Evolutionary conservation across 1,139 yeast genomes (phyloP), one percentile per base, ranked within the genome.

Genomic region (Kurtzmaniella quercitrusa): DNA sequence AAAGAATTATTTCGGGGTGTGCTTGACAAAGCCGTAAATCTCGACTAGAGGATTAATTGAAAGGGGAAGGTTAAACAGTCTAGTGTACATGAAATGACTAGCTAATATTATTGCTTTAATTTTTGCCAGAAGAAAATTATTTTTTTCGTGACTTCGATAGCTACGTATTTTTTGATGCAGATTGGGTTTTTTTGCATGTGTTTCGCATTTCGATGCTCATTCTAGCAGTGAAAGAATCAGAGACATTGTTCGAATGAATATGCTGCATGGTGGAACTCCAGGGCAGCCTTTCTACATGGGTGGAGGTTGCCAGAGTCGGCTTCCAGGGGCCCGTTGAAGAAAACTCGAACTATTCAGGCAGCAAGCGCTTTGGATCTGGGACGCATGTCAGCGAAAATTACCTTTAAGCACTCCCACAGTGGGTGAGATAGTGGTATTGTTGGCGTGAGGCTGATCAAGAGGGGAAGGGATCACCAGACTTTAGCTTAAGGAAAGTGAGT

Each of bases 11-110:
- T 14, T 31, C 36, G 36, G 36, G 36, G 18, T 14, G 11, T 12
- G 17, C 36, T 14, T 18, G 18, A 31, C 36, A 31, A 31, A 31
- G 36, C 36, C 36, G 36, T 31, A 31, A 31, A 31, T 31, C 36
- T 31, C 36, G 36, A 31, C 18, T 16, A 31, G 11, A 4, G 36
- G 14, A 10, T 27, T 7, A 6, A 27, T 27, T 27, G 31, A 27
- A 27, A 27, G 31, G 31, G 31, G 31, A 27, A 27, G 31, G 31
- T 27, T 11, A 27, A 27, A 27, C 31, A 27, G 6, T 27, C 31
- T n/a, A 3, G 14, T 6, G 31, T 27, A 27, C 31, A 27, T 27
- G 31, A 27, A 27, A 27, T 27, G 14, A n/a, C 12, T 27, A 27
- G n/a, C 12, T 27, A 6, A 11, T 27, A 27, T 27, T 27, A 27